Conservation (phyloP, 768 basidiomycete genomes). For the Rhodotorula graminis region DNA sequence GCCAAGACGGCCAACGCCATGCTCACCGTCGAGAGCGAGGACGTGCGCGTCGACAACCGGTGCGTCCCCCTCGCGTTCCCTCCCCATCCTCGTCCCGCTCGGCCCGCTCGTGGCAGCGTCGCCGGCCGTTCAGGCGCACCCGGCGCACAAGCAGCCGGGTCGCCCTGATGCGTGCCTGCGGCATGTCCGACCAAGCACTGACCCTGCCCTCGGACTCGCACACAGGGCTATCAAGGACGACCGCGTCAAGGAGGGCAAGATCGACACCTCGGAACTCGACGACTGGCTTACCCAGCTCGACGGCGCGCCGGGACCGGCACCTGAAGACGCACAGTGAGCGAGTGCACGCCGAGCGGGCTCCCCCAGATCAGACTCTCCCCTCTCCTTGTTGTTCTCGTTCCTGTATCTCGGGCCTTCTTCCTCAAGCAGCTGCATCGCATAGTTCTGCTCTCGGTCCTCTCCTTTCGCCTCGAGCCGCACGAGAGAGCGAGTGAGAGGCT, state of each 20-base stretch:
- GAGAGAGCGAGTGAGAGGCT: no score
- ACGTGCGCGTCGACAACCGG: slow-evolving; percentile 81
- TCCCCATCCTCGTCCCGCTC: not conserved
- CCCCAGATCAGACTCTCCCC: not conserved
- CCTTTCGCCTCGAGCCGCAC: no score
- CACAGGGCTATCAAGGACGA: slow-evolving; percentile 25
- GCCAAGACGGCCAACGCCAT: slow-evolving; percentile 85
- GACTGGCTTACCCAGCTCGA: slow-evolving; percentile 21
- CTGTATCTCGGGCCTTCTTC: no score
- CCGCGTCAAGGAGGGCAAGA: slow-evolving; percentile 1
- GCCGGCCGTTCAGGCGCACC: not conserved
- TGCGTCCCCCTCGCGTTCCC: slow-evolving; percentile 51
- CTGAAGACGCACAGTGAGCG: not conserved
- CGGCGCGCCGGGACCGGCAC: not conserved
- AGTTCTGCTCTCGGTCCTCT: no score
- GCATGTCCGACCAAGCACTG: not conserved
- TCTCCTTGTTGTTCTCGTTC: no score
- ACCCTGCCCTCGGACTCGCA: not conserved
- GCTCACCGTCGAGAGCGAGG: slow-evolving; percentile 83
- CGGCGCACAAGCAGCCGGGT: not conserved
- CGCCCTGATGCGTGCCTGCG: no score
- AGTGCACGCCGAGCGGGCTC: no score
- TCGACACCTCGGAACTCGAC: slow-evolving; percentile 22
- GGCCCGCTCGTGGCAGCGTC: not conserved
- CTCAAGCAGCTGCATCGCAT: no score